Percentiles rank a stretch among this genome's conserved stretches.
These are phyloP conservation scores for Xylaria scruposa DNA, from an alignment of 495 filamentous ascomycete species.

Conservation along the genomic window DNA sequence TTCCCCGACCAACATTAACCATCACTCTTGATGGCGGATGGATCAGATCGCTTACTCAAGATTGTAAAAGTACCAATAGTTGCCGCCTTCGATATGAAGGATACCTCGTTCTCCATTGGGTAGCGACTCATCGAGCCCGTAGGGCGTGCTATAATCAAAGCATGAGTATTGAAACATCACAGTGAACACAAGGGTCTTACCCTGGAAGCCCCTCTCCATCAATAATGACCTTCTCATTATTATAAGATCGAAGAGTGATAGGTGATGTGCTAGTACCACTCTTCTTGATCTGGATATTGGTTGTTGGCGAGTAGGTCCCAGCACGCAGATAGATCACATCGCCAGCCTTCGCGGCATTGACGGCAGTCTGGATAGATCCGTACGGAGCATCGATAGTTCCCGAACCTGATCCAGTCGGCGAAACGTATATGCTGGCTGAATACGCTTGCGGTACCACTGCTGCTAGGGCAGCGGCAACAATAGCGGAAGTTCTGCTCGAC, in stretches of 20 bases:
- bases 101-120: slow-evolving; percentile 35
- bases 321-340: slow-evolving; percentile 40
- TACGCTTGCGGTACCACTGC: neutral
- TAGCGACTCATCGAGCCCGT: slow-evolving; percentile 31
- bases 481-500: neutral
- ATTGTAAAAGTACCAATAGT: slow-evolving; percentile 39
- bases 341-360: slow-evolving; percentile 35
- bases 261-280: slow-evolving; percentile 33
- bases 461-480: neutral
- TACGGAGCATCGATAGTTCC: slow-evolving; percentile 37
- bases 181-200: neutral
- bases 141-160: slow-evolving; percentile 29
- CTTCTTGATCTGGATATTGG: slow-evolving; percentile 39
- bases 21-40: neutral
- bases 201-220: slow-evolving; percentile 38
- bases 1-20: neutral
- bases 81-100: slow-evolving; percentile 37
- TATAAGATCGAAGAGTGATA: slow-evolving; percentile 37
- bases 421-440: slow-evolving; percentile 34
- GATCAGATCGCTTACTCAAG: slow-evolving; percentile 26
- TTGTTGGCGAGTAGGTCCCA: slow-evolving; percentile 37
- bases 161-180: neutral
- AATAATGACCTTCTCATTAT: slow-evolving; percentile 35
- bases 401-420: slow-evolving; percentile 34
- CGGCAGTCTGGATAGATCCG: slow-evolving; percentile 39